Base-by-base conservation (phyloP, 768 basidiomycete genomes). In the Amanita phalloides region DNA sequence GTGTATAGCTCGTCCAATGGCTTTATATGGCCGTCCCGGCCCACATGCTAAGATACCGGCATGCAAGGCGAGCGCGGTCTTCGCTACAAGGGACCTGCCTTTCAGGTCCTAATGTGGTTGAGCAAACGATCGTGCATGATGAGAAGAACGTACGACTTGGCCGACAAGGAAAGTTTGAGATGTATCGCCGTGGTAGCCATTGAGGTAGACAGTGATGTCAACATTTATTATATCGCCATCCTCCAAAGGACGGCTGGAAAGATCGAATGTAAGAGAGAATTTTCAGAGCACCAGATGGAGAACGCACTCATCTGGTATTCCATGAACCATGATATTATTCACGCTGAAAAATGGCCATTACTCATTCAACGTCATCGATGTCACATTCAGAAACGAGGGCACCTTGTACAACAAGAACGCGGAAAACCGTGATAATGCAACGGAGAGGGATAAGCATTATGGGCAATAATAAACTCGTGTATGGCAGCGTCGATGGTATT, bases 111-210 rank as follows among this genome's bases (percentile, higher is more conserved):
- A 52, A 44, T n/a, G 2, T 11, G 41, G 25, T 36, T 3, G 32
- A 20, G 25, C 57, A 17, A 46, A n/a, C 6, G 6, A n/a, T 39
- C 17, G n/a, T 14, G 17, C 10, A 42, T 33, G 35, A 44, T 20
- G 9, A 28, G 17, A 36, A 45, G 28, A 28, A 61, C 69, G 66
- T 64, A 90, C 88, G 13, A 90, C 89, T 32, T 81, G 63, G 36
- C 91, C 91, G 4, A 95, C 82, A 2, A 86, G 66, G 63, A 91
- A 93, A 0, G 86, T 95, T 47, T 76, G 68, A 0, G 90, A 92
- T 0, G 91, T 94, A 58, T 95, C 93, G 1, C 93, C 93, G 57
- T 95, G 92, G 64, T 80, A 91, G 1, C 87, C 86, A 52, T 89
- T 68, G n/a, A 84, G 67, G 63, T 78, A 94, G 6, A 94, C 74